Percentiles rank a stretch among this genome's conserved stretches.
Conservation (phyloP, 2,329 filamentous ascomycete species). For the Stagonosporopsis vannaccii region DNA sequence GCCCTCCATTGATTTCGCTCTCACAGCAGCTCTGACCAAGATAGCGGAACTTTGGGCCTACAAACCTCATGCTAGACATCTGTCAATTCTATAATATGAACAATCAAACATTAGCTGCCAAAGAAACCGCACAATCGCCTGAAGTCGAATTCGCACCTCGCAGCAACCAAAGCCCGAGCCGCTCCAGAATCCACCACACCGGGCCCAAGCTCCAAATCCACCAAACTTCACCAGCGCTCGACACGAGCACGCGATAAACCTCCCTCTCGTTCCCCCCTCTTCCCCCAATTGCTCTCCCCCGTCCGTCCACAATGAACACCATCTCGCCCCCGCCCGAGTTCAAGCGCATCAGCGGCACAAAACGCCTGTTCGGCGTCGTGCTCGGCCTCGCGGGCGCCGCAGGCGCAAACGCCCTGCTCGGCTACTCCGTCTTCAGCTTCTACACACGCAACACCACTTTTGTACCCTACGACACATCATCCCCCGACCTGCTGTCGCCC, state of each 20-base stretch:
- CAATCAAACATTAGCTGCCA: no score
- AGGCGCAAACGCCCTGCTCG: slow-evolving; percentile 39
- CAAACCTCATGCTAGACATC: not conserved
- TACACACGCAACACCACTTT: slow-evolving; percentile 48
- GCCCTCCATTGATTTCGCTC: not conserved
- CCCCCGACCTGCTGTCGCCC: slow-evolving; percentile 36
- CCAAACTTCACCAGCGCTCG: slow-evolving; percentile 13
- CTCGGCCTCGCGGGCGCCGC: slow-evolving; percentile 43
- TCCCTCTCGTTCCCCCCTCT: not conserved
- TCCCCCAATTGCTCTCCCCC: not conserved
- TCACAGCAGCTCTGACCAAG: not conserved
- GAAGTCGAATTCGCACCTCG: not conserved
- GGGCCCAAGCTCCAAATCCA: no score
- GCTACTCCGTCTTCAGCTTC: slow-evolving; percentile 46
- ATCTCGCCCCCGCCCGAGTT: slow-evolving; percentile 43
- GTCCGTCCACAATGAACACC: slow-evolving; percentile 41
- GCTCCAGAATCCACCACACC: slow-evolving; percentile 11
- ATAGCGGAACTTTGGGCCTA: not conserved
- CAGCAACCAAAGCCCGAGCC: not conserved
- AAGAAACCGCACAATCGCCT: not conserved
- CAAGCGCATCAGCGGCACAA: slow-evolving; percentile 38
- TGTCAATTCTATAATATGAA: not conserved
- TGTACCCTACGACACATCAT: slow-evolving; percentile 42
- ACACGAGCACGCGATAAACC: slow-evolving; percentile 3
- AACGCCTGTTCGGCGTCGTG: slow-evolving; percentile 41